Evolutionary conservation across 305 asterid genomes (phyloP), one percentile per base, ranked within the genome.

Genomic region (Fraxinus ornus): DNA sequence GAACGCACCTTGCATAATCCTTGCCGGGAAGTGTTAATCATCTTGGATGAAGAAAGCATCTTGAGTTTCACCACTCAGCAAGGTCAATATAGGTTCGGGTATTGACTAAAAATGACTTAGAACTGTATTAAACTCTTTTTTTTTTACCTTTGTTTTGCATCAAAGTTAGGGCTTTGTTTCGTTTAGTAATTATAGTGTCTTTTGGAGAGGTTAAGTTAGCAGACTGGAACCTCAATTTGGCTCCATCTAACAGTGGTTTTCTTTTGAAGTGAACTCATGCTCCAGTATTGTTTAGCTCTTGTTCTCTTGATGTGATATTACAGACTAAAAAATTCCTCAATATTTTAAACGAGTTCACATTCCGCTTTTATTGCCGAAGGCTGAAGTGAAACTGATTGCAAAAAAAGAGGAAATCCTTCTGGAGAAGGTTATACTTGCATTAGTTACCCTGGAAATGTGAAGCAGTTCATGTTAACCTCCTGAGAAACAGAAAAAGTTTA

Each of bases 1-100:
- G 98, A 96, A 90, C 99, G 98, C 92, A 94, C 97, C 99, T 89
- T 82, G 80, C 68, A 70, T 81, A 79, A 83, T 83, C 94, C 92
- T 94, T 87, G 91, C 81, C 2, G 80, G 73, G 68, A 75, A 91
- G 90, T 86, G 88, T 73, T 84, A 24, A 13, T 60, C 6, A 13
- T 72, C 73, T 79, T 84, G 81, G 79, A 75, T 66, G 41, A 68
- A n/a, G n/a, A n/a, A n/a, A 79, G 66, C 28, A 71, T 32, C 76
- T 49, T 33, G 60, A 64, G 76, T 78, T 85, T 86, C 88, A 87
- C 92, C 90, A 83, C 79, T 37, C 72, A 28, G 89, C 82, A 86
- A 89, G 93, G 91, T 88, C 86, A 71, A 82, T 28, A 70, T 82
- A 57, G 98, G 97, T 94, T 93, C 98, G 98, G 97, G 98, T 91